These are phyloP conservation scores for Pseudonitzschia pungens DNA, from an alignment of 108 stramenopile genomes.

Conservation along the genomic window DNA sequence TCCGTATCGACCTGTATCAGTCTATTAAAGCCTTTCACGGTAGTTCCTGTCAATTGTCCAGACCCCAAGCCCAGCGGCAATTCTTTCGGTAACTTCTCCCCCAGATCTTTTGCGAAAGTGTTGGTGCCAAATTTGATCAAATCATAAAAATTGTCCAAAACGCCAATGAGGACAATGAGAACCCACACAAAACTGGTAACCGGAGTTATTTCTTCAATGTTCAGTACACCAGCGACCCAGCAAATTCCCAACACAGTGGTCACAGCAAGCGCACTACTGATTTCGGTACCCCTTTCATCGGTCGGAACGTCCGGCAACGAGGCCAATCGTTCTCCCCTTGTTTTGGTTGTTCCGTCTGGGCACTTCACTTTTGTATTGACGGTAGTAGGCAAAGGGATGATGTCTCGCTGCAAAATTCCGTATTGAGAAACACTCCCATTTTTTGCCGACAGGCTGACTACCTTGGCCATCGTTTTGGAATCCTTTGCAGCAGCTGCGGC, in stretches of 20 bases:
- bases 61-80: constrained; percentile 77
- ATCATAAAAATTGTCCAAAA: constrained; percentile 88
- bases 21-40: constrained; percentile 83
- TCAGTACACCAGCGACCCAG: constrained; percentile 58
- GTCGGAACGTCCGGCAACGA: constrained; percentile 61
- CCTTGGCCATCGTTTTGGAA: constrained; percentile 61
- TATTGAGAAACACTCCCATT: constrained; percentile 62
- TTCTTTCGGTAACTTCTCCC: constrained; percentile 67
- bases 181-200: constrained; percentile 53
- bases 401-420: constrained; percentile 56
- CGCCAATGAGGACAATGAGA: constrained; percentile 51
- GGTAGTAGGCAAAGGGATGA: constrained; percentile 52
- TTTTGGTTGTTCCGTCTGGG: constrained; percentile 46
- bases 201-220: constrained; percentile 58
- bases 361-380: constrained; percentile 32
- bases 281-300: constrained; percentile 83
- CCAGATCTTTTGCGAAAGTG: constrained; percentile 35
- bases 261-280: constrained; percentile 67
- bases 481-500: constrained; percentile 72
- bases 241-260: constrained; percentile 66
- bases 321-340: constrained; percentile 50
- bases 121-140: constrained; percentile 55
- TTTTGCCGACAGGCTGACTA: constrained; percentile 50
- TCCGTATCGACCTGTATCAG: constrained; percentile 86
- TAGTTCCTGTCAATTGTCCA: constrained; percentile 69